phyloP scores from a whole-genome alignment of 2,329 filamentous ascomycete genomes.

The Alternaria viburni region DNA sequence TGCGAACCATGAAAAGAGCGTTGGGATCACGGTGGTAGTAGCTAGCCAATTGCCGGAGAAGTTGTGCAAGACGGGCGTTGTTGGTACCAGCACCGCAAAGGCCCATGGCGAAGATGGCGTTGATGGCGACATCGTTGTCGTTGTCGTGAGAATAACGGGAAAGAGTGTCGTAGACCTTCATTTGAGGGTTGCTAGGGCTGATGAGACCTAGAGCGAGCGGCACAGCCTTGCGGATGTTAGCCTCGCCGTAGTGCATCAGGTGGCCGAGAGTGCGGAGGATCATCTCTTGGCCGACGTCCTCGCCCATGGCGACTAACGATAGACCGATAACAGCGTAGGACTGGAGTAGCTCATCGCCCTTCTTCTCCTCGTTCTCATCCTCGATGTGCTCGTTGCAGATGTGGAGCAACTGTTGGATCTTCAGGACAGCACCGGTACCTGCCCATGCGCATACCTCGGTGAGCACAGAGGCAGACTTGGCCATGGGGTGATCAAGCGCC shows the following conservation, averaged over 20 bases:
- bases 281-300: constrained; percentile 99
- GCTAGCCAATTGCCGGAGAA: constrained; percentile 91
- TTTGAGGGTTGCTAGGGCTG: constrained; percentile 97
- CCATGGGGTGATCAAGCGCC: constrained; percentile 95
- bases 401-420: constrained; percentile 95
- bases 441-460: constrained; percentile 98
- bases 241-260: constrained; percentile 98
- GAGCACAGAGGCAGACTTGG: constrained; percentile 91
- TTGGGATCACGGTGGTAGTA: constrained; percentile 98
- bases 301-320: constrained; percentile 94
- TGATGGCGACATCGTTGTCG: constrained; percentile 96
- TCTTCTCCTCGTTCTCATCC: constrained; percentile 86
- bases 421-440: constrained; percentile 93
- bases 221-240: constrained; percentile 95
- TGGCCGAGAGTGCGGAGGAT: constrained; percentile 96
- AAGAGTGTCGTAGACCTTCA: constrained; percentile 99
- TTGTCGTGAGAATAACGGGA: constrained; percentile 99
- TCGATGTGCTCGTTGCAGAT: constrained; percentile 98
- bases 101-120: constrained; percentile 99
- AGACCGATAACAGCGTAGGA: constrained; percentile 95
- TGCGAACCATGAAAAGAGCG: constrained; percentile 97
- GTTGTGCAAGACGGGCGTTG: constrained; percentile 93
- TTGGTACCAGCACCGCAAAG: constrained; percentile 96
- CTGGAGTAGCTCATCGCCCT: constrained; percentile 92
- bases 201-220: constrained; percentile 96